Percentiles rank a stretch among this genome's conserved stretches.
Evolutionary conservation across 108 stramenopile species (phyloP).

Genomic region (Stephanodiscus triporus): DNA sequence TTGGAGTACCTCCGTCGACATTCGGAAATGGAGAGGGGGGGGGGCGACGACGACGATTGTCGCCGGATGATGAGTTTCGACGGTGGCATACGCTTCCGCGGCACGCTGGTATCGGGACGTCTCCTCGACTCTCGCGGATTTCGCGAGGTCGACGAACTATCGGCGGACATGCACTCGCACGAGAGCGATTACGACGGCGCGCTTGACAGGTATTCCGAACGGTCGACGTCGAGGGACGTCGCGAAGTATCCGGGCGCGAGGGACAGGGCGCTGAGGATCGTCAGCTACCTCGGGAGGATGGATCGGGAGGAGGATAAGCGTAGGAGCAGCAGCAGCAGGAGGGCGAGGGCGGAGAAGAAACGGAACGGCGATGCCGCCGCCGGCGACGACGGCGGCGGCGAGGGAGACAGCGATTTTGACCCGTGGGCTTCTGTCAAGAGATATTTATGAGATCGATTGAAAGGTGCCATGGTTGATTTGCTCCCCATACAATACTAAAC

Average conservation of each 20-base stretch:
- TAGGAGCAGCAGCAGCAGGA: slow-evolving; percentile 5
- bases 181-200: slow-evolving; percentile 68
- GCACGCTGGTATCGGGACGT: slow-evolving; percentile 64
- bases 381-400: slow-evolving; percentile 26
- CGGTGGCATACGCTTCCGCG: slow-evolving; percentile 77
- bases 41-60: background rate
- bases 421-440: slow-evolving; percentile 73
- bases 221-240: slow-evolving; percentile 43
- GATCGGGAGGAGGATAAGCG: slow-evolving; percentile 56
- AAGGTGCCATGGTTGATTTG: background rate
- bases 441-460: slow-evolving; percentile 1
- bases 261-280: slow-evolving; percentile 75
- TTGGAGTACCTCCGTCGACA: slow-evolving; percentile 49
- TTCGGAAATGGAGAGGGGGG: slow-evolving; percentile 26
- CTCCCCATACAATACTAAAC: background rate
- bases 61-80: slow-evolving; percentile 51
- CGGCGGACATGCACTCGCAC: slow-evolving; percentile 81
- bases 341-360: slow-evolving; percentile 6
- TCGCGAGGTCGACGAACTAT: slow-evolving; percentile 57
- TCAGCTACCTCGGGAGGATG: slow-evolving; percentile 62
- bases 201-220: slow-evolving; percentile 62
- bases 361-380: background rate
- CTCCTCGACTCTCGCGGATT: slow-evolving; percentile 81
- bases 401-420: slow-evolving; percentile 56
- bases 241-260: slow-evolving; percentile 63